phyloP scores from a whole-genome alignment of 176 grass and related monocot genomes.

The Themeda triandra region DNA sequence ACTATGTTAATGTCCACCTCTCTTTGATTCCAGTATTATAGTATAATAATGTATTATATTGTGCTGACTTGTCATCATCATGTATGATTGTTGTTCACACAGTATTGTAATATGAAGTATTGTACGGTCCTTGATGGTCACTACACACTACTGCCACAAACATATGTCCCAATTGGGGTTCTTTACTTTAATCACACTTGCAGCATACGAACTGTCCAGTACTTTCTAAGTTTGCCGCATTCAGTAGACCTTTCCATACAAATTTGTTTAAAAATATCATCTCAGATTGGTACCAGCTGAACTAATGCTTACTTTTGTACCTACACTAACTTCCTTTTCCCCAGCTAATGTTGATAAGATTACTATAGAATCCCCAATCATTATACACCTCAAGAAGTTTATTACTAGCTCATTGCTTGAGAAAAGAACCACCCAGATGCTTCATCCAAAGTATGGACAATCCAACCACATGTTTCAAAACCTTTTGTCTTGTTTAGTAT shows the following conservation, averaged over 20 bases:
- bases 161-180: slow-evolving; percentile 3
- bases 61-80: not conserved
- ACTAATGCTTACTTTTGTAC: slow-evolving; percentile 21
- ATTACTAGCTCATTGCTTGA: slow-evolving; percentile 1
- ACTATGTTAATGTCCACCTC: slow-evolving; percentile 15
- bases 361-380: slow-evolving; percentile 38
- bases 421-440: slow-evolving; percentile 26
- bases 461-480: slow-evolving; percentile 28
- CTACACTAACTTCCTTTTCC: slow-evolving; percentile 11
- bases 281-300: slow-evolving; percentile 3
- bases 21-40: slow-evolving; percentile 22
- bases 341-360: slow-evolving; percentile 20
- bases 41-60: slow-evolving; percentile 6
- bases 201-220: slow-evolving; percentile 18
- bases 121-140: not conserved
- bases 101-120: slow-evolving; percentile 17
- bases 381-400: slow-evolving; percentile 28
- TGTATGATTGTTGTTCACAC: not conserved
- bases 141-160: not conserved
- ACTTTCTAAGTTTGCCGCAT: slow-evolving; percentile 24
- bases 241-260: slow-evolving; percentile 29
- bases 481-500: slow-evolving; percentile 24
- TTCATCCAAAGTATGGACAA: slow-evolving; percentile 29
- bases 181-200: slow-evolving; percentile 47
- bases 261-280: slow-evolving; percentile 8